These are phyloP conservation scores for Backusella mclennaniae DNA, from an alignment of 192 early-diverging fungal genomes.

Conservation along the genomic window DNA sequence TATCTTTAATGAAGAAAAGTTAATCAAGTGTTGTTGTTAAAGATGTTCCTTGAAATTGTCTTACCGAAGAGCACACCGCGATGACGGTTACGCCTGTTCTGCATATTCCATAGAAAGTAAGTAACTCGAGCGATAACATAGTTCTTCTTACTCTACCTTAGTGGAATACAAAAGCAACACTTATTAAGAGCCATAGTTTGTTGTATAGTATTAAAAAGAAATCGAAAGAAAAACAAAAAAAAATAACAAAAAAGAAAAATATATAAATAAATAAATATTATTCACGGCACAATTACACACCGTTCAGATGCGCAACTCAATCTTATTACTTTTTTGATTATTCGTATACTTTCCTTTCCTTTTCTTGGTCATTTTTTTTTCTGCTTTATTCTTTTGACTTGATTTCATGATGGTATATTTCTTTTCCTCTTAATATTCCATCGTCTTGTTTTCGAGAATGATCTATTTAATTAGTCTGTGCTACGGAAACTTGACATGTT, in stretches of 20 bases:
- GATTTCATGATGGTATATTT: not conserved
- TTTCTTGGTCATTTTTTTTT: not conserved
- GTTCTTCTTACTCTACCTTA: not conserved
- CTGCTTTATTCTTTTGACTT: no score
- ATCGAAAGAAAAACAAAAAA: not conserved
- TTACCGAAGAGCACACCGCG: conserved; percentile 7
- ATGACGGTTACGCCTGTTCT: conserved; percentile 9
- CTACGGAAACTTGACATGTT: no score
- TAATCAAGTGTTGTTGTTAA: not conserved
- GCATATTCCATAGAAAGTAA: not conserved
- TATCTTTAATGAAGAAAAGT: not conserved
- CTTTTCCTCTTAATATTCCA: not conserved
- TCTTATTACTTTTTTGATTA: not conserved
- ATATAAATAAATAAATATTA: not conserved
- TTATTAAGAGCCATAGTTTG: conserved; percentile 3
- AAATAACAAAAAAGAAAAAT: no score
- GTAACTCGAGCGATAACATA: not conserved
- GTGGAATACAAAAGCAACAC: conserved; percentile 14
- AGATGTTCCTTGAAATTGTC: not conserved
- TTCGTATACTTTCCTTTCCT: not conserved
- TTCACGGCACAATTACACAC: not conserved
- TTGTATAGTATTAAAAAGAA: not conserved
- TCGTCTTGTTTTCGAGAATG: not conserved
- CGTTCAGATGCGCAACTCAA: not conserved
- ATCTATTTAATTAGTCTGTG: not conserved